Percentiles rank a stretch among this genome's conserved stretches.
Evolutionary conservation across 2,329 filamentous ascomycete species (phyloP).

Genomic region (Metarhizium anisopliae): DNA sequence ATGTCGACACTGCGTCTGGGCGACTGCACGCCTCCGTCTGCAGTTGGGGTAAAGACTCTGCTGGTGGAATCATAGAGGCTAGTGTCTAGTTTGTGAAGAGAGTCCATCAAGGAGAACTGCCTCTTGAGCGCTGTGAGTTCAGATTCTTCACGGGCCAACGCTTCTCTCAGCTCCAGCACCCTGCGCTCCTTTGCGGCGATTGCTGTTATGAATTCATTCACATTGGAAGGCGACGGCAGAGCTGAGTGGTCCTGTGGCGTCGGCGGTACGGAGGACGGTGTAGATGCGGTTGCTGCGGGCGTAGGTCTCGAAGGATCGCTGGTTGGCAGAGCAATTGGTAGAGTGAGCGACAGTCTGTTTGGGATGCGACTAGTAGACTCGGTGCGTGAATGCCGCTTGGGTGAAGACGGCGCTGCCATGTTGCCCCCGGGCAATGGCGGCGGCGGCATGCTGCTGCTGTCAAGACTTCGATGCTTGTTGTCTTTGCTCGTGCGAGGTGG

Average conservation of each 20-base stretch:
- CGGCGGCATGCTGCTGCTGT: conserved; percentile 20
- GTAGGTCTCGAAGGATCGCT: conserved; percentile 43
- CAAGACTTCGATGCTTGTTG: not conserved
- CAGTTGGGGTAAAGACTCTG: conserved; percentile 1
- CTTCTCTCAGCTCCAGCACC: conserved; percentile 85
- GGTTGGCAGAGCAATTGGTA: conserved; percentile 50
- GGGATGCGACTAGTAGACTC: conserved; percentile 45
- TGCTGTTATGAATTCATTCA: conserved; percentile 70
- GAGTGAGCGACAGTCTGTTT: conserved; percentile 51
- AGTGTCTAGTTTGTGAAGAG: conserved; percentile 60
- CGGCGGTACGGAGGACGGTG: conserved; percentile 34
- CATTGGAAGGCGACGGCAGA: conserved; percentile 39
- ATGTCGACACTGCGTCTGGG: conserved; percentile 48
- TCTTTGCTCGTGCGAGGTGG: conserved; percentile 1
- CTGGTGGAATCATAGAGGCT: conserved; percentile 5
- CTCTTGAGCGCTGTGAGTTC: conserved; percentile 72
- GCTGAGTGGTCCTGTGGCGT: conserved; percentile 39
- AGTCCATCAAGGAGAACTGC: conserved; percentile 73
- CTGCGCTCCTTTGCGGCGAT: conserved; percentile 86
- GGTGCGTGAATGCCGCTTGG: conserved; percentile 40
- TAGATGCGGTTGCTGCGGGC: conserved; percentile 33
- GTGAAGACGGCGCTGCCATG: conserved; percentile 23
- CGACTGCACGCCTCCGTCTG: conserved; percentile 23
- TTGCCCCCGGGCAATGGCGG: conserved; percentile 31
- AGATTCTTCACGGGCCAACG: conserved; percentile 72